phyloP scores from a whole-genome alignment of 441 rosid species.

The Bruguiera hainesii region DNA sequence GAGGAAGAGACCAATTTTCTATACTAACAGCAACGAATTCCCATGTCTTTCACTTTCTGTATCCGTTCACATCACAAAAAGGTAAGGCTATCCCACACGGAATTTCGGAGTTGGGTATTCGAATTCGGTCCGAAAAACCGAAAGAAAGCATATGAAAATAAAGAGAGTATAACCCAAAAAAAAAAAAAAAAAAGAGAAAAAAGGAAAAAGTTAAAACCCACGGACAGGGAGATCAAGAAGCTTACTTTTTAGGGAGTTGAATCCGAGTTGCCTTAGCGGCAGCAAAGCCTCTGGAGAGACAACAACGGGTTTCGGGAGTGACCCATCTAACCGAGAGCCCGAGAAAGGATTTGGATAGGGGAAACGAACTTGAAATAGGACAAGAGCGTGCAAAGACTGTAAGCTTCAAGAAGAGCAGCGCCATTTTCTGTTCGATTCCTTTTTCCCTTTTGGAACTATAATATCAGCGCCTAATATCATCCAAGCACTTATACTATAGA shows the following conservation, averaged over 20 bases:
- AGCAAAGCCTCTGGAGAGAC: slow-evolving; percentile 44
- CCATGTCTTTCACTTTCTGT: not conserved
- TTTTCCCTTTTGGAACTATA: too few relatives aligned
- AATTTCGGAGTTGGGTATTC: not conserved
- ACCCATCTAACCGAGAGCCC: slow-evolving; percentile 44
- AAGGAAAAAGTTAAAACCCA: not conserved
- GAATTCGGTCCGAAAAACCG: not conserved
- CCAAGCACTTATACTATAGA: too few relatives aligned
- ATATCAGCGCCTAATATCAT: too few relatives aligned
- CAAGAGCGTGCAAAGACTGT: slow-evolving; percentile 34
- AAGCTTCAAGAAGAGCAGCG: slow-evolving; percentile 38
- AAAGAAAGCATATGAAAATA: not conserved
- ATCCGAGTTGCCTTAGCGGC: slow-evolving; percentile 49
- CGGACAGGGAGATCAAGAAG: slow-evolving; percentile 2
- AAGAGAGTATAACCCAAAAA: not conserved
- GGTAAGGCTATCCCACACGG: not conserved
- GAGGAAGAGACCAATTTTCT: not conserved
- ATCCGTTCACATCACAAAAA: not conserved
- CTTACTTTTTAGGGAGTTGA: slow-evolving; percentile 57
- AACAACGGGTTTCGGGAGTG: slow-evolving; percentile 25
- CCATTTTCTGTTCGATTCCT: slow-evolving; percentile 27
- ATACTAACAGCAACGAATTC: not conserved
- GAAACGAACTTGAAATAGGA: slow-evolving; percentile 24
- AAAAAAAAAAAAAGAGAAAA: not conserved
- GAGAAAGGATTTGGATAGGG: slow-evolving; percentile 33